These are phyloP conservation scores for Podospora fimiseda DNA, from an alignment of 495 filamentous ascomycete species.

Conservation along the genomic window DNA sequence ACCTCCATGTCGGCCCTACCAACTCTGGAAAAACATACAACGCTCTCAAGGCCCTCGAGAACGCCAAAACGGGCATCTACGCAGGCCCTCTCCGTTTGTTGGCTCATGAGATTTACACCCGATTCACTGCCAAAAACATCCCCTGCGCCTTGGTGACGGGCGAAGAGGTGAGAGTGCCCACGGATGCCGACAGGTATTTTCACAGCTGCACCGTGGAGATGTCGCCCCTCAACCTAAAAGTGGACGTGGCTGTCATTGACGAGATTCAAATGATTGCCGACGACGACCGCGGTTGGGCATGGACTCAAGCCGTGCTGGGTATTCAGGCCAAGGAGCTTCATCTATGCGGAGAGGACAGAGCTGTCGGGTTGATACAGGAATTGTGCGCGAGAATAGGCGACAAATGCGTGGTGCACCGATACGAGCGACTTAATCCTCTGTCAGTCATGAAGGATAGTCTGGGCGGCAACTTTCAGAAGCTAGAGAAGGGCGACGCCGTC, in stretches of 20 bases:
- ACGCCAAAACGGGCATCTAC: slow-evolving; percentile 71
- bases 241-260: slow-evolving; percentile 93
- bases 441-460: slow-evolving; percentile 58
- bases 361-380: slow-evolving; percentile 70
- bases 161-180: slow-evolving; percentile 67
- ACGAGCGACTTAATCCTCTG: slow-evolving; percentile 75
- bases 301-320: slow-evolving; percentile 90
- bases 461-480: slow-evolving; percentile 51
- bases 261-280: slow-evolving; percentile 96
- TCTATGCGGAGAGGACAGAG: slow-evolving; percentile 84
- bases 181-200: slow-evolving; percentile 46
- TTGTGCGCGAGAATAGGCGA: slow-evolving; percentile 80
- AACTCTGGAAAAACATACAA: slow-evolving; percentile 99
- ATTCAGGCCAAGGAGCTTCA: slow-evolving; percentile 82
- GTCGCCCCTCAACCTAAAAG: slow-evolving; percentile 60
- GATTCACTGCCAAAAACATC: slow-evolving; percentile 69
- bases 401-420: slow-evolving; percentile 69
- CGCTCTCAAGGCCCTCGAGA: slow-evolving; percentile 79
- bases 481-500: slow-evolving; percentile 86
- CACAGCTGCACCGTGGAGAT: slow-evolving; percentile 94
- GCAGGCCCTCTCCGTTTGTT: slow-evolving; percentile 86
- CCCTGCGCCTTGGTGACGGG: slow-evolving; percentile 80
- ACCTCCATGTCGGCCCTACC: slow-evolving; percentile 94
- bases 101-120: slow-evolving; percentile 85
- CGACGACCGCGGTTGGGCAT: slow-evolving; percentile 80